Percentiles rank a stretch among this genome's conserved stretches.
phyloP scores from a whole-genome alignment of 2,329 filamentous ascomycete species.

The Diplodia intermedia region DNA sequence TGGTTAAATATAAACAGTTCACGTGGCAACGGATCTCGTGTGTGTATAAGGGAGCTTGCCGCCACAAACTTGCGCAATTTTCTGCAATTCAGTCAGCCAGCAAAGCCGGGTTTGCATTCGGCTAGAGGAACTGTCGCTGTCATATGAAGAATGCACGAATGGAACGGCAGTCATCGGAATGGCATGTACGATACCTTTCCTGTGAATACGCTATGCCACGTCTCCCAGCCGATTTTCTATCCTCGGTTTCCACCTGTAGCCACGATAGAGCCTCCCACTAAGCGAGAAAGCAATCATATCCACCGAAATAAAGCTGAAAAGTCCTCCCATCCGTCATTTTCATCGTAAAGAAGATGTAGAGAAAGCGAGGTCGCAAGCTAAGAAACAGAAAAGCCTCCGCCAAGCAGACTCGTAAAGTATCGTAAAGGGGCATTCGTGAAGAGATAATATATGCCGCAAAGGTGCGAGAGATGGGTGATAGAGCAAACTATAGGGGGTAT shows the following conservation, averaged over 20 bases:
- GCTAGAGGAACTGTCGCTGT: neutral
- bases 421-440: neutral
- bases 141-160: neutral
- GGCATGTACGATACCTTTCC: neutral
- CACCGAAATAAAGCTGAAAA: neutral
- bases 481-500: conserved; percentile 29
- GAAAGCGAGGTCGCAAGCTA: neutral
- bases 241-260: neutral
- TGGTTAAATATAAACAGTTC: neutral
- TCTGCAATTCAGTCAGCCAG: neutral
- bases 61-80: neutral
- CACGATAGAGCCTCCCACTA: neutral
- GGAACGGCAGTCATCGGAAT: neutral
- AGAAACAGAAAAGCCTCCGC: neutral
- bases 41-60: neutral
- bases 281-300: conserved; percentile 2
- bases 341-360: neutral
- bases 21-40: neutral
- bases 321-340: neutral
- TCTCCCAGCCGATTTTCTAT: neutral
- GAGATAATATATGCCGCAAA: neutral
- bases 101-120: neutral
- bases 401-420: conserved; percentile 13
- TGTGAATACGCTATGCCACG: neutral
- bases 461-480: neutral